These are phyloP conservation scores for Sporothrix variecibatus DNA, from an alignment of 2,329 filamentous ascomycete genomes.

Conservation along the genomic window DNA sequence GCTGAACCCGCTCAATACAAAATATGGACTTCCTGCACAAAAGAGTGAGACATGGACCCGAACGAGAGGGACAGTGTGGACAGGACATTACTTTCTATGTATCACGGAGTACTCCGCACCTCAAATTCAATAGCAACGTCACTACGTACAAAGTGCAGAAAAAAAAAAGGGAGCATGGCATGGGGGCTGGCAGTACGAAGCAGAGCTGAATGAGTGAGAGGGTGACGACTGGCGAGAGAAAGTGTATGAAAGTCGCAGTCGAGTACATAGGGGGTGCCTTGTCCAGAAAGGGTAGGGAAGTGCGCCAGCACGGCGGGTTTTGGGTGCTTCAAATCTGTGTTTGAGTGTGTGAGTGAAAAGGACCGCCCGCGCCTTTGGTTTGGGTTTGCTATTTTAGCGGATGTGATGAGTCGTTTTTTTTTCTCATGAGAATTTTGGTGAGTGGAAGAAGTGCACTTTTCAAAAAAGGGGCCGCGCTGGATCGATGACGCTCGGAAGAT, in stretches of 20 bases:
- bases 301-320: slow-evolving; percentile 1
- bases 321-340: background rate
- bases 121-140: background rate
- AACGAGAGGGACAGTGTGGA: background rate
- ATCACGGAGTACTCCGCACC: background rate
- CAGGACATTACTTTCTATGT: background rate
- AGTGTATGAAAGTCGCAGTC: background rate
- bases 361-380: background rate
- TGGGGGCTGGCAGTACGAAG: background rate
- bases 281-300: background rate
- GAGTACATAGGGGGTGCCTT: background rate
- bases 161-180: background rate
- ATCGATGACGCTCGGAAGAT: too few species aligned
- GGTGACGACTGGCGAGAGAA: background rate
- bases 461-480: background rate
- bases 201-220: background rate
- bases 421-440: background rate
- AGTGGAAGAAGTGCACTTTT: background rate
- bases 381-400: background rate
- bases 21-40: background rate
- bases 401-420: background rate
- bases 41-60: background rate
- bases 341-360: background rate
- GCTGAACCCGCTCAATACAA: background rate
- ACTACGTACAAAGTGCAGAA: background rate